phyloP scores from a whole-genome alignment of 352 stramenopile species.

The Pythium rhizo-oryzae region DNA sequence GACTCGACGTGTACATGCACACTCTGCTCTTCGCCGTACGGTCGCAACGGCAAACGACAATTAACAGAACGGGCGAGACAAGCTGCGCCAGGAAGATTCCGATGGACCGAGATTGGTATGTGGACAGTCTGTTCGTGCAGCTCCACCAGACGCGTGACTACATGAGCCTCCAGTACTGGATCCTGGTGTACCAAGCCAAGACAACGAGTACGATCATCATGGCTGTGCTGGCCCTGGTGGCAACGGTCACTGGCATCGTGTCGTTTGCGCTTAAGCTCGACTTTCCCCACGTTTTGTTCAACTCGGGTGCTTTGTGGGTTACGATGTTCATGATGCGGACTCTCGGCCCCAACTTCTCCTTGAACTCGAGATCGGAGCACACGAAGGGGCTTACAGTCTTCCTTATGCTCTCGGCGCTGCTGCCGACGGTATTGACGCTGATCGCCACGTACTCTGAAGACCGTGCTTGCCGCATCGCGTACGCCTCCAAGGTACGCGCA shows the following conservation, averaged over 20 bases:
- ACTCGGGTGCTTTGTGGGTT: slow-evolving; percentile 55
- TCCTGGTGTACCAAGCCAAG: slow-evolving; percentile 69
- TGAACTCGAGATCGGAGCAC: slow-evolving; percentile 43
- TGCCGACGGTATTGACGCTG: slow-evolving; percentile 66
- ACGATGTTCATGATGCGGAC: slow-evolving; percentile 55
- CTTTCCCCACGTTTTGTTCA: slow-evolving; percentile 70
- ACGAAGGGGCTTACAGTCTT: slow-evolving; percentile 58
- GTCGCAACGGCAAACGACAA: slow-evolving; percentile 39
- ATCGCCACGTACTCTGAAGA: slow-evolving; percentile 82
- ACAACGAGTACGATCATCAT: slow-evolving; percentile 67
- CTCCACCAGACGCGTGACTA: slow-evolving; percentile 29
- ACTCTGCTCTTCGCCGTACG: slow-evolving; percentile 52
- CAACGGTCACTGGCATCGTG: slow-evolving; percentile 64
- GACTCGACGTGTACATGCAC: slow-evolving; percentile 63
- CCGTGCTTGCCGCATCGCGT: slow-evolving; percentile 64
- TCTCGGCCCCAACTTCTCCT: slow-evolving; percentile 51
- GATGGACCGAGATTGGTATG: slow-evolving; percentile 52
- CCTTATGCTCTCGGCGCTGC: slow-evolving; percentile 62
- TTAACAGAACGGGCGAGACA: slow-evolving; percentile 36
- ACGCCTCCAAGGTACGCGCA: slow-evolving; percentile 70
- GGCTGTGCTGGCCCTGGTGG: slow-evolving; percentile 58
- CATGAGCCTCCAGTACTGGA: slow-evolving; percentile 64
- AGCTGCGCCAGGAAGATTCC: slow-evolving; percentile 46
- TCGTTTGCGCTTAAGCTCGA: slow-evolving; percentile 78
- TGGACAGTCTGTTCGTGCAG: slow-evolving; percentile 38